Conservation (phyloP, 2,329 filamentous ascomycete species). For the Trichoderma koningii region DNA sequence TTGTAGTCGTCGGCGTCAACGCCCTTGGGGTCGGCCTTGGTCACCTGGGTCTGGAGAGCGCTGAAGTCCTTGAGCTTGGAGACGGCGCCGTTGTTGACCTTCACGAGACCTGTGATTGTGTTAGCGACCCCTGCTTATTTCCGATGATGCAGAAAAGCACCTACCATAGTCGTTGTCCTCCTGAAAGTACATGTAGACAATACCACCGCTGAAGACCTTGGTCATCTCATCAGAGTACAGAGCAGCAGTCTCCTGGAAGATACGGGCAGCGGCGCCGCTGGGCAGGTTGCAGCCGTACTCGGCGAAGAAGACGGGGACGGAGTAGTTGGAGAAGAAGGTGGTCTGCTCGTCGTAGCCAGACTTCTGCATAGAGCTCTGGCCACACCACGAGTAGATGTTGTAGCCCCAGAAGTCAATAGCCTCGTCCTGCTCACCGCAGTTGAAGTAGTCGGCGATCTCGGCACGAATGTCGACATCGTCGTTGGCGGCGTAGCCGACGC, state of each 20-base stretch:
- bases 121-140: background rate
- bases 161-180: conserved; percentile 84
- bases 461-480: conserved; percentile 83
- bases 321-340: conserved; percentile 84
- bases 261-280: conserved; percentile 63
- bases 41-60: conserved; percentile 69
- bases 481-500: conserved; percentile 94
- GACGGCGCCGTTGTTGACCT: conserved; percentile 59
- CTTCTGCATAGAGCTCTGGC: conserved; percentile 70
- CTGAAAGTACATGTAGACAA: conserved; percentile 98
- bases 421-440: conserved; percentile 69
- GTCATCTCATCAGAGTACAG: conserved; percentile 84
- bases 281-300: conserved; percentile 93
- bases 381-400: conserved; percentile 99
- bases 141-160: conserved; percentile 30
- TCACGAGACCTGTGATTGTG: conserved; percentile 61
- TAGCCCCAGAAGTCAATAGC: conserved; percentile 98
- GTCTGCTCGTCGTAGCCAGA: conserved; percentile 85
- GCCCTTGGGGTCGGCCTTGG: conserved; percentile 65
- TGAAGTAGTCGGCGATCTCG: conserved; percentile 88
- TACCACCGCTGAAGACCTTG: conserved; percentile 86
- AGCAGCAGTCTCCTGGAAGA: conserved; percentile 81
- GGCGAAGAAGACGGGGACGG: conserved; percentile 95
- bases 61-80: conserved; percentile 74
- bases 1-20: conserved; percentile 69